A percentile compares a stretch with the other conserved stretches of the same genome.
These are phyloP conservation scores for Apiospora aurea DNA, from an alignment of 2,329 filamentous ascomycete species.

Conservation along the genomic window DNA sequence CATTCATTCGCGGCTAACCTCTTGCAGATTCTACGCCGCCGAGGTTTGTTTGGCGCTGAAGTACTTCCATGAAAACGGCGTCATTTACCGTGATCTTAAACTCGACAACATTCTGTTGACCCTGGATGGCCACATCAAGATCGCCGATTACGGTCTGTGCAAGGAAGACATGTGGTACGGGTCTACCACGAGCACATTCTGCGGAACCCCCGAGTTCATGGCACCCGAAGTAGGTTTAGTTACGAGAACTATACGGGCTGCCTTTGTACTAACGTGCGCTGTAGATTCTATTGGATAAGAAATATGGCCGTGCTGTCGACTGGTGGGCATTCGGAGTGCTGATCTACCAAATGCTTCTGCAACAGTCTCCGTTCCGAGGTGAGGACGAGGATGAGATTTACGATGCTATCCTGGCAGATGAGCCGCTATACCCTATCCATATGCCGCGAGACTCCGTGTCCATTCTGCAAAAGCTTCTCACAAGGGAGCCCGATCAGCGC, in stretches of 20 bases:
- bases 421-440: conserved; percentile 96
- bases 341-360: conserved; percentile 99
- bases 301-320: conserved; percentile 95
- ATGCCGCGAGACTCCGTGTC: conserved; percentile 98
- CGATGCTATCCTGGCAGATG: conserved; percentile 95
- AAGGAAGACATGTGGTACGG: conserved; percentile 99
- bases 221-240: conserved; percentile 79
- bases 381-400: conserved; percentile 99
- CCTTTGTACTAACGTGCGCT: conserved; percentile 39
- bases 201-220: conserved; percentile 99
- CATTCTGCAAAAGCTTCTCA: conserved; percentile 96
- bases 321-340: conserved; percentile 99
- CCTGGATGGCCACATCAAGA: conserved; percentile 96
- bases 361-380: conserved; percentile 97
- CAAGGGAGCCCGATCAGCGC: conserved; percentile 90
- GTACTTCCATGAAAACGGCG: conserved; percentile 99
- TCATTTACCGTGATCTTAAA: conserved; percentile 98
- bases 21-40: conserved; percentile 87
- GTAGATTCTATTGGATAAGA: conserved; percentile 95
- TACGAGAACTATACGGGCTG: conserved; percentile 17
- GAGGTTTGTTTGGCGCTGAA: conserved; percentile 97
- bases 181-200: conserved; percentile 96
- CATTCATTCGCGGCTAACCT: conserved; percentile 28
- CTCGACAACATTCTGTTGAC: conserved; percentile 91
- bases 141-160: conserved; percentile 97